phyloP scores from a whole-genome alignment of 1,284 basidiomycete species.

The Pisolithus thermaeus region DNA sequence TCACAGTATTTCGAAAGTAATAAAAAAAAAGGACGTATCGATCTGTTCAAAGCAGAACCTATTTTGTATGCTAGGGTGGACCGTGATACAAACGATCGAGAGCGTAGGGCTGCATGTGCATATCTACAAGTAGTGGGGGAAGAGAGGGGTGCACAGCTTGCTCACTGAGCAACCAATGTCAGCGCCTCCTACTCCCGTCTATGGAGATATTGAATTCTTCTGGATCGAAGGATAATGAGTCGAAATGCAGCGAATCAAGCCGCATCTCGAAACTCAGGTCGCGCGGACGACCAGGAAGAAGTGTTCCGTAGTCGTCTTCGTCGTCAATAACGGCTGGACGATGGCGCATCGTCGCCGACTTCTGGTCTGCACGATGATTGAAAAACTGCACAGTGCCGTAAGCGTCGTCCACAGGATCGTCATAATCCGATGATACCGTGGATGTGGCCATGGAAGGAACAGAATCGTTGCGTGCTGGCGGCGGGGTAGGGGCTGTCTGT shows the following conservation, averaged over 20 bases:
- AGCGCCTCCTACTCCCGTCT: constrained; percentile 12
- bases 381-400: constrained; percentile 12
- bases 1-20: too few species aligned
- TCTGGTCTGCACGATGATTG: constrained; percentile 13
- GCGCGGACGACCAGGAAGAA: constrained; percentile 8
- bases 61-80: too few species aligned
- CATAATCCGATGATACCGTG: constrained; percentile 10
- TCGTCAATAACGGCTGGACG: constrained; percentile 5
- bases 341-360: constrained; percentile 1
- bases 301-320: not conserved
- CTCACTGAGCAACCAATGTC: constrained; percentile 4
- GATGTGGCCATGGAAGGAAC: constrained; percentile 11
- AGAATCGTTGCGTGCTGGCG: constrained; percentile 1
- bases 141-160: not conserved
- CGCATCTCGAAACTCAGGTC: constrained; percentile 53
- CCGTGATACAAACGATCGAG: too few species aligned
- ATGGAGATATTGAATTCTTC: constrained; percentile 39
- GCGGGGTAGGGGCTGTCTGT: constrained; percentile 1
- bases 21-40: too few species aligned
- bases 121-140: not conserved
- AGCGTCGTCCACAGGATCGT: constrained; percentile 15
- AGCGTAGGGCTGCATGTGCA: too few species aligned
- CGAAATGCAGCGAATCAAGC: constrained; percentile 65
- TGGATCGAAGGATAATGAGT: constrained; percentile 57
- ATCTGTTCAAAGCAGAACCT: too few species aligned